Evolutionary conservation across 2,329 filamentous ascomycete species (phyloP).

Genomic region (Hortaea sp.): DNA sequence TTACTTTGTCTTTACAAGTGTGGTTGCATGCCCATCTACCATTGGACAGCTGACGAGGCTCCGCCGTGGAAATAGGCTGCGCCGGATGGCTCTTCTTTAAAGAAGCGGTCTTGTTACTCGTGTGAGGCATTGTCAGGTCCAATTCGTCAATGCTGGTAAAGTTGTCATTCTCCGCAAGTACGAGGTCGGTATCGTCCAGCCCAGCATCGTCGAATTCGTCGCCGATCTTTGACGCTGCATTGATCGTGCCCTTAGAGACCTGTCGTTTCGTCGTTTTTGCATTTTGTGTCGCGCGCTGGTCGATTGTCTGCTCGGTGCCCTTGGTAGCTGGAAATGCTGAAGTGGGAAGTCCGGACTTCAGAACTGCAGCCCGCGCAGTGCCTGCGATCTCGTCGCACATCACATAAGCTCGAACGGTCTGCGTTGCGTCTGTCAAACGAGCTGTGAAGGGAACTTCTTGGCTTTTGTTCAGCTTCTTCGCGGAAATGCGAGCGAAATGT

Average conservation of each 20-base stretch:
- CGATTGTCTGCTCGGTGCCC: too few species aligned
- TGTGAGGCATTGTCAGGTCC: slow-evolving; percentile 1
- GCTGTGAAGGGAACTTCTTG: slow-evolving; percentile 53
- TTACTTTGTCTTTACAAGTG: slow-evolving; percentile 50
- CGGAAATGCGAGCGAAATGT: slow-evolving; percentile 57
- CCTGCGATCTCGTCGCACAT: slow-evolving; percentile 77
- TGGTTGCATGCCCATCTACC: slow-evolving; percentile 70
- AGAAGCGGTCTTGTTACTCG: slow-evolving; percentile 2
- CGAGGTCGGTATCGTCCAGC: slow-evolving; percentile 44
- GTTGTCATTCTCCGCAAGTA: slow-evolving; percentile 32
- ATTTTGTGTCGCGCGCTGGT: too few species aligned
- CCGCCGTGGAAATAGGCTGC: not conserved
- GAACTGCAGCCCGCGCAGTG: slow-evolving; percentile 43
- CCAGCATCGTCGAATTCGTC: slow-evolving; percentile 47
- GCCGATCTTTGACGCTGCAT: not conserved
- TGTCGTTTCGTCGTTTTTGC: too few species aligned
- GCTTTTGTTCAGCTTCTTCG: slow-evolving; percentile 52
- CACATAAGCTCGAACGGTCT: slow-evolving; percentile 56
- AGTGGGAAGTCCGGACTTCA: slow-evolving; percentile 40
- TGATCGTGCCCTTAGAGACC: too few species aligned
- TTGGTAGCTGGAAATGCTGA: too few species aligned
- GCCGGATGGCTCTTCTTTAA: not conserved
- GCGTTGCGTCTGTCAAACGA: slow-evolving; percentile 43
- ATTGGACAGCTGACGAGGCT: slow-evolving; percentile 45
- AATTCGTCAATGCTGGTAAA: slow-evolving; percentile 47